Evolutionary conservation across 352 stramenopile genomes (phyloP).

Genomic region (Globisporangium nodosum): DNA sequence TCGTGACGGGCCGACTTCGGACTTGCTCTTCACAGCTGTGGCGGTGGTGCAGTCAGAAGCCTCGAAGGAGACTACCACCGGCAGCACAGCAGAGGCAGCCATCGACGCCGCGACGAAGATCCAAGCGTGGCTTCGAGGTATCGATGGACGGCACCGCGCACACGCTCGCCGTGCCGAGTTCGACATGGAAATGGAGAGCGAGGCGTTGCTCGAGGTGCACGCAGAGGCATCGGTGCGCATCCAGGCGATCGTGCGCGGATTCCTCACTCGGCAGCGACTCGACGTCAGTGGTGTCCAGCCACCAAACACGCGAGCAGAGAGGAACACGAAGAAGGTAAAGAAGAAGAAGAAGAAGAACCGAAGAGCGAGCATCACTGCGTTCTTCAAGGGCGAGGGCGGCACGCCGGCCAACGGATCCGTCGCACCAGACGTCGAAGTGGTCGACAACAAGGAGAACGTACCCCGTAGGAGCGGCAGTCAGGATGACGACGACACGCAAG

Average conservation of each 20-base stretch:
- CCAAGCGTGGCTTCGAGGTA: slow-evolving; percentile 10
- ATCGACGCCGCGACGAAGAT: slow-evolving; percentile 3
- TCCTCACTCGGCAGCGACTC: slow-evolving; percentile 3
- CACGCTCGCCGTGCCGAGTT: slow-evolving; percentile 3
- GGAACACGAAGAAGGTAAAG: too few relatives aligned
- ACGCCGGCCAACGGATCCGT: too few relatives aligned
- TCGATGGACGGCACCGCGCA: slow-evolving; percentile 3
- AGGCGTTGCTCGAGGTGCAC: slow-evolving; percentile 9
- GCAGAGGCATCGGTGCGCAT: slow-evolving; percentile 10
- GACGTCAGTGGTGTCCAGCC: not conserved
- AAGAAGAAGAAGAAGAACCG: too few relatives aligned
- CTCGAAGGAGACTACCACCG: too few relatives aligned
- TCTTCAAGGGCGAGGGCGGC: too few relatives aligned
- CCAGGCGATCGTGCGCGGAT: slow-evolving; percentile 9
- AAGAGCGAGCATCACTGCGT: too few relatives aligned
- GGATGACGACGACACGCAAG: too few relatives aligned
- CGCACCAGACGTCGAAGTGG: too few relatives aligned
- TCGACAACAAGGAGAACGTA: too few relatives aligned
- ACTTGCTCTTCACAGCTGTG: not conserved
- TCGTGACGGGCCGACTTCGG: not conserved
- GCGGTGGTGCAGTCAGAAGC: not conserved
- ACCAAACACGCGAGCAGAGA: too few relatives aligned
- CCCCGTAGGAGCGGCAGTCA: too few relatives aligned
- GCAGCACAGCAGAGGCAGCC: too few relatives aligned
- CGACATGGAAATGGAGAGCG: slow-evolving; percentile 11